Percentiles rank a stretch among this genome's conserved stretches.
Evolutionary conservation across 2,329 filamentous ascomycete genomes (phyloP).

Genomic region (Aspergillus puulaauensis): DNA sequence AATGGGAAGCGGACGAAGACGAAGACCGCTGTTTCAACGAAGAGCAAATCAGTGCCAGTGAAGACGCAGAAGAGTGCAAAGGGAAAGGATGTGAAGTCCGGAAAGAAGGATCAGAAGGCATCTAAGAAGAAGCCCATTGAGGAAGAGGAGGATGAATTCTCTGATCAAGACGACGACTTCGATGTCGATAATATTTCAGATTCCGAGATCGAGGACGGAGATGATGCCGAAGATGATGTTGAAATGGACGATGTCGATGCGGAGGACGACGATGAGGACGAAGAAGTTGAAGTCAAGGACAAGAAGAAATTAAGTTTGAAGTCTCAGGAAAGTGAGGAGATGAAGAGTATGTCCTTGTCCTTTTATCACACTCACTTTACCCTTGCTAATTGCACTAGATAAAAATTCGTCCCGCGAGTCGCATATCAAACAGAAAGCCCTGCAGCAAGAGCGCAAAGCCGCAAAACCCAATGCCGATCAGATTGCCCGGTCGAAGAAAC

Average conservation of each 20-base stretch:
- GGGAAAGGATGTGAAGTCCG: slow-evolving; percentile 32
- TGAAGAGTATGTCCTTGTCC: slow-evolving; percentile 27
- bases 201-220: slow-evolving; percentile 43
- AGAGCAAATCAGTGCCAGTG: slow-evolving; percentile 28
- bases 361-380: not conserved
- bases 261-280: slow-evolving; percentile 24
- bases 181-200: slow-evolving; percentile 55
- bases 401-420: slow-evolving; percentile 77
- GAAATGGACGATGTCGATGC: slow-evolving; percentile 38
- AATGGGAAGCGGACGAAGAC: slow-evolving; percentile 43
- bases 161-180: slow-evolving; percentile 54
- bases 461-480: slow-evolving; percentile 91
- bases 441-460: slow-evolving; percentile 84
- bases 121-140: slow-evolving; percentile 37
- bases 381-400: slow-evolving; percentile 42
- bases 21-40: slow-evolving; percentile 22
- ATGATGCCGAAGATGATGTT: slow-evolving; percentile 54
- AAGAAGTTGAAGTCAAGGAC: slow-evolving; percentile 9
- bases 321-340: slow-evolving; percentile 18
- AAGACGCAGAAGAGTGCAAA: slow-evolving; percentile 26
- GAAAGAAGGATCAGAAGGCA: slow-evolving; percentile 33
- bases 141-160: slow-evolving; percentile 46
- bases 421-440: slow-evolving; percentile 87
- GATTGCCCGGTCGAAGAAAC: slow-evolving; percentile 85
- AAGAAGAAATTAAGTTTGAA: slow-evolving; percentile 17